Conservation (phyloP, 169 alveolate species). For the Plasmodium blacklocki region DNA sequence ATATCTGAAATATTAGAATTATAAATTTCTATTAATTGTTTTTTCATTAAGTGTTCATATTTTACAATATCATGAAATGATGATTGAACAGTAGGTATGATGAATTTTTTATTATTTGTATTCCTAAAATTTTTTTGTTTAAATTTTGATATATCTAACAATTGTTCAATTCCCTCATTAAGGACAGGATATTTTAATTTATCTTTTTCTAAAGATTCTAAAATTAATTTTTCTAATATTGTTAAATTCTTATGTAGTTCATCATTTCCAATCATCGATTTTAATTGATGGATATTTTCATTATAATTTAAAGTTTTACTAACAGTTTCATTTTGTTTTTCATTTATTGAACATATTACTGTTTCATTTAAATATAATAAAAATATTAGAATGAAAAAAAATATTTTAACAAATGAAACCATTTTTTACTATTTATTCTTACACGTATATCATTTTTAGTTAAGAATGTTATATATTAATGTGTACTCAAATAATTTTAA, state of each 20-base stretch:
- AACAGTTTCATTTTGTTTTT: too few relatives aligned
- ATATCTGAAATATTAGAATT: slow-evolving; percentile 8
- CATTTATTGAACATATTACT: too few relatives aligned
- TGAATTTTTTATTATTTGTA: too few relatives aligned
- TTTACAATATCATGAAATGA: slow-evolving; percentile 22
- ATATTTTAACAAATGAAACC: too few relatives aligned
- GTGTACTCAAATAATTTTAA: too few relatives aligned
- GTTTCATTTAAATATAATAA: too few relatives aligned
- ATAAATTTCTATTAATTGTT: slow-evolving; percentile 16
- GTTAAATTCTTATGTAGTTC: slow-evolving; percentile 23
- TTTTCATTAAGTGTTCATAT: slow-evolving; percentile 32
- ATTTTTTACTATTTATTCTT: too few relatives aligned
- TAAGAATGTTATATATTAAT: too few relatives aligned
- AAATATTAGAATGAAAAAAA: too few relatives aligned
- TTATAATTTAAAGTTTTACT: too few relatives aligned
- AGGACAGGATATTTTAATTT: slow-evolving; percentile 20
- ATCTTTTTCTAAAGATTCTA: slow-evolving; percentile 24
- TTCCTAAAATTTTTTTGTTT: slow-evolving; percentile 5
- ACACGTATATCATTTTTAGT: too few relatives aligned
- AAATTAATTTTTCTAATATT: slow-evolving; percentile 30
- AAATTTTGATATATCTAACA: slow-evolving; percentile 29
- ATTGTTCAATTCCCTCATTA: slow-evolving; percentile 4
- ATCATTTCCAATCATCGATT: slow-evolving; percentile 17
- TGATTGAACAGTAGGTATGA: neutral
- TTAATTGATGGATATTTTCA: slow-evolving; percentile 23